Base-by-base conservation (phyloP, 495 filamentous ascomycete genomes). In the Aspergillus bridgeri region DNA sequence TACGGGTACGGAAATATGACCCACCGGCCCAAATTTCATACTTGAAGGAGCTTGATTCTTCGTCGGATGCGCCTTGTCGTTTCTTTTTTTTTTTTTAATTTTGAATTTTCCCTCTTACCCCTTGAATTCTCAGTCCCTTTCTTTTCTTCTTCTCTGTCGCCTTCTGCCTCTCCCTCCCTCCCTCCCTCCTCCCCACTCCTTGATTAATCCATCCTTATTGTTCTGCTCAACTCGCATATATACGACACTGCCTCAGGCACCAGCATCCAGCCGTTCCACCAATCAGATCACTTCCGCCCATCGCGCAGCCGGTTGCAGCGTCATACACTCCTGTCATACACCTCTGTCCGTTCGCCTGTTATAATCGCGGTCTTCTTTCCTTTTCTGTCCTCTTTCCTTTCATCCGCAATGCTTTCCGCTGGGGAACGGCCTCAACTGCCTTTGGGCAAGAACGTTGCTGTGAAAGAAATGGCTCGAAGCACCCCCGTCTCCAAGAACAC, bases 401-500 rank as follows among this genome's bases (percentile, higher is more conserved):
- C 22, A 21, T 3, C n/a, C 68, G 75, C 50, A 60, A 80, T 80
- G 79, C 65, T 81, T 55, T 77, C 72, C 55, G 64, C 77, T 54
- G 75, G 72, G 24, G 70, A 75, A 67, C 67, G 69, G 17, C 69
- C 63, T 51, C 71, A 72, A 63, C 67, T 61, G 50, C 48, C 65
- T 49, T 51, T 68, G 45, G 46, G 19, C 52, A 61, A 57, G 54
- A 65, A 59, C 27, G 61, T 59, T 53, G 54, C 66, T 24, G 54
- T 60, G 42, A 57, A 69, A 61, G 64, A 69, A 56, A 46, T 64
- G 13, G 52, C 71, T 27, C 59, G 65, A 7, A 50, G 5, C 50
- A 57, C 54, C 21, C 57, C 62, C 21, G 50, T 60, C 45, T 62
- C 51, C 62, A 64, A 29, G 27, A 29, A 6, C 27, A n/a, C n/a